Evolutionary conservation across 2,329 filamentous ascomycete genomes (phyloP).

Genomic region (Clarireedia paspali): DNA sequence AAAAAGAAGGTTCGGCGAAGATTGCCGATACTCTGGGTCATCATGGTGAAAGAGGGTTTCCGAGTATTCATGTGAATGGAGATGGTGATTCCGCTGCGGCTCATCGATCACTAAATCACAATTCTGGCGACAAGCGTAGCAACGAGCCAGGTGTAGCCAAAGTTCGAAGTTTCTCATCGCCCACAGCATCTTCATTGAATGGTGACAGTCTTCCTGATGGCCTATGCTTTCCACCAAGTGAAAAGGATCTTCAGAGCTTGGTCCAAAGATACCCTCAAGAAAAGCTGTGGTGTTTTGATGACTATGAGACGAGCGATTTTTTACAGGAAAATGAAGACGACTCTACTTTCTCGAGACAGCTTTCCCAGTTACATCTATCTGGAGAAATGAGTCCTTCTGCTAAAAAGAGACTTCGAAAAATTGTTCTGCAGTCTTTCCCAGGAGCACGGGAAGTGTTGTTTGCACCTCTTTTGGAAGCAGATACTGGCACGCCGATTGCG

Average conservation of each 20-base stretch:
- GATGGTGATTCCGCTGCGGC: background rate
- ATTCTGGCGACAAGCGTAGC: background rate
- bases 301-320: slow-evolving; percentile 2
- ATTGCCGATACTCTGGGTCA: no score
- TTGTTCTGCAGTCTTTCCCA: slow-evolving; percentile 17
- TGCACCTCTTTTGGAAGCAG: slow-evolving; percentile 34
- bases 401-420: background rate
- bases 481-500: slow-evolving; percentile 31
- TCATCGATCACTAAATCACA: background rate
- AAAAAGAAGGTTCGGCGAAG: background rate
- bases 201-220: background rate
- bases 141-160: slow-evolving; percentile 2
- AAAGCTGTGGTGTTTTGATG: slow-evolving; percentile 4
- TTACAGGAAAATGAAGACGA: background rate
- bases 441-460: slow-evolving; percentile 31
- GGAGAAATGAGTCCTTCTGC: background rate
- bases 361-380: background rate
- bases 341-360: background rate
- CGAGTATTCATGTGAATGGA: background rate
- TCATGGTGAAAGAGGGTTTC: no score
- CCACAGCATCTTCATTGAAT: background rate
- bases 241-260: slow-evolving; percentile 2
- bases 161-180: slow-evolving; percentile 3
- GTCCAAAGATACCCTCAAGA: background rate
- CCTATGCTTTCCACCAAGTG: background rate